Base-by-base conservation (phyloP, 2,329 filamentous ascomycete genomes). In the Arachnomyces sp. region DNA sequence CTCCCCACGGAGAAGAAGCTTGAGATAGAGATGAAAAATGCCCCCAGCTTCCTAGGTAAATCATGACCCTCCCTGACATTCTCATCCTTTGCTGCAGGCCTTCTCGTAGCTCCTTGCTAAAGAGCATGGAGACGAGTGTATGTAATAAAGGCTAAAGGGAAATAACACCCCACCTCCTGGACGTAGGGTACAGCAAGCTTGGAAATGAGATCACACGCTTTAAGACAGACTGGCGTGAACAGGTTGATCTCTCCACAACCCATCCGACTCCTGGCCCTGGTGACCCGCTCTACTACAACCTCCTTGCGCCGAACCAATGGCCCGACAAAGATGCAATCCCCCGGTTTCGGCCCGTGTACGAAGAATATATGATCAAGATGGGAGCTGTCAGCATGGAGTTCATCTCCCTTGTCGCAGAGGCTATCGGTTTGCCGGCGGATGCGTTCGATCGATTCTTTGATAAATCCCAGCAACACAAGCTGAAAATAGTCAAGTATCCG, bases 401-500 rank as follows among this genome's bases (percentile, higher is more conserved):
- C 65, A 90, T 84, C 1, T 77, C 76, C 8, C 74, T 93, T 20
- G 84, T 93, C 50, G 86, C 87, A 46, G 85, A 93, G 66, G 82
- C 84, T n/a, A 82, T 94, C 46, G 75, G 76, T 7, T 70, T 94
- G 4, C 77, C 82, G 0, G 46, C 71, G 0, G 64, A 73, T 37
- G 84, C 87, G 0, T 93, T 94, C 60, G 68, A 77, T 56, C 78
- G 76, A 52, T 93, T 89, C 69, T 90, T 90, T 63, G 84, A 89
- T 57, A 51, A 52, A 1, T 63, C 72, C 31, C 72, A 68, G 67
- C 86, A 92, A 65, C 85, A 93, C 67, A 93, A 93, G 68, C 73
- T 93, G 53, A 94, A 94, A 68, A 81, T 94, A 44, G 81, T 93
- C 44, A 86, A 84, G 66, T 93, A 92, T 56, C 87, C 87, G 0